phyloP scores from a whole-genome alignment of 768 basidiomycete genomes.

The Lactarius indigo region DNA sequence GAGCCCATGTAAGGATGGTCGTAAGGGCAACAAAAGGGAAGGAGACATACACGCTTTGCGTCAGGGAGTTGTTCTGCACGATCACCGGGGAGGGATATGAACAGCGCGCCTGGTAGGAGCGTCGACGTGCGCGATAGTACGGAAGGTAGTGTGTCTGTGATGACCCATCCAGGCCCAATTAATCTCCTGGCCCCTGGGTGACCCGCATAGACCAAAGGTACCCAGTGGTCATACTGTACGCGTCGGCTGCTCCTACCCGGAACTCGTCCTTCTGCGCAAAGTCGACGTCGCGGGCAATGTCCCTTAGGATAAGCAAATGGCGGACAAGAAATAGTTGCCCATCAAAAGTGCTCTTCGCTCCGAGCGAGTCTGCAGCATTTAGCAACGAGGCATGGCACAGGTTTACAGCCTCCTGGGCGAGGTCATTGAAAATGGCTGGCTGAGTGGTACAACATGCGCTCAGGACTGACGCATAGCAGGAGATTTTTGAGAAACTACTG shows the following conservation, averaged over 20 bases:
- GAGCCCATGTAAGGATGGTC: constrained; percentile 7
- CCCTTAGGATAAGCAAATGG: constrained; percentile 88
- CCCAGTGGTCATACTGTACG: constrained; percentile 51
- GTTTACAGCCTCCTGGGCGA: constrained; percentile 87
- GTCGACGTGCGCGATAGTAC: constrained; percentile 58
- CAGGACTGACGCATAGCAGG: neutral
- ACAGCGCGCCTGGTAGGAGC: constrained; percentile 63
- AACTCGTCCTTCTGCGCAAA: constrained; percentile 46
- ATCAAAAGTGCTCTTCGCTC: constrained; percentile 54
- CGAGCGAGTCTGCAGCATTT: constrained; percentile 63
- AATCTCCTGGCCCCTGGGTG: neutral
- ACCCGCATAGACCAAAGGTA: neutral
- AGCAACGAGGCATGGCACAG: constrained; percentile 81
- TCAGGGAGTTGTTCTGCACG: constrained; percentile 62
- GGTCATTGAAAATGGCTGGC: constrained; percentile 96
- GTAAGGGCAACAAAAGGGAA: neutral
- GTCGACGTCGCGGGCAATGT: constrained; percentile 76
- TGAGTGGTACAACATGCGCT: constrained; percentile 32
- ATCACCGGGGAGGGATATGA: constrained; percentile 66
- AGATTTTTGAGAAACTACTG: constrained; percentile 50
- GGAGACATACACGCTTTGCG: constrained; percentile 59
- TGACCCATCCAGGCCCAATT: no score
- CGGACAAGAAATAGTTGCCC: constrained; percentile 85
- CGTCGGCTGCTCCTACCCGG: constrained; percentile 38
- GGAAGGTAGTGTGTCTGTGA: constrained; percentile 50